phyloP scores from a whole-genome alignment of 2,329 filamentous ascomycete species.

The Trichoderma arundinaceum region DNA sequence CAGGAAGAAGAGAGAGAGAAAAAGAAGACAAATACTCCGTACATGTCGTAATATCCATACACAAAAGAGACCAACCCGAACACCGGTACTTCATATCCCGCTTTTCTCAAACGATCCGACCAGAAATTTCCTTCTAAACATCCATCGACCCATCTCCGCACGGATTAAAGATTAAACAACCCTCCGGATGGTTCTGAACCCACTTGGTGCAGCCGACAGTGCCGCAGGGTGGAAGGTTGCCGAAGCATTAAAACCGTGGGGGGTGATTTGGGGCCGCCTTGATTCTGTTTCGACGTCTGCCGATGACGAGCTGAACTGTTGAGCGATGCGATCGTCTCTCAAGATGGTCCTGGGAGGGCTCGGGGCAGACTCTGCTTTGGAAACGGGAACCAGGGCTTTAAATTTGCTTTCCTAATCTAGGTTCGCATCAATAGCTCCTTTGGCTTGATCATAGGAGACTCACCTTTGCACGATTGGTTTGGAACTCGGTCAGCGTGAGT shows the following conservation, averaged over 20 bases:
- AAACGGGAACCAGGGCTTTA: conserved; percentile 17
- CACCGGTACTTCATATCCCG: background rate
- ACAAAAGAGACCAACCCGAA: background rate
- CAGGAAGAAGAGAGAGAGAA: background rate
- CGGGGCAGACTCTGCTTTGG: background rate
- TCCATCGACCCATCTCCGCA: conserved; percentile 25
- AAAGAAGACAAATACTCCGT: background rate
- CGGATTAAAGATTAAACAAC: background rate
- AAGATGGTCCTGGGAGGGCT: background rate
- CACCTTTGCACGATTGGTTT: background rate
- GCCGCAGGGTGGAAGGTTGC: background rate
- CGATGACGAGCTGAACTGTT: background rate
- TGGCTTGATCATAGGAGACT: background rate
- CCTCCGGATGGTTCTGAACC: conserved; percentile 39
- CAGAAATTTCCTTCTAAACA: background rate
- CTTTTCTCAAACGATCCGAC: background rate
- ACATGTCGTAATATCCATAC: background rate
- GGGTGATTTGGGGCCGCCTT: background rate
- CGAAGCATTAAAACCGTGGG: background rate
- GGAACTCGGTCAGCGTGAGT: conserved; percentile 4
- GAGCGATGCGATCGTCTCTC: background rate
- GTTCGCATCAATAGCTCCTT: background rate
- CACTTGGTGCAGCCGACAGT: conserved; percentile 22
- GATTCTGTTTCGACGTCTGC: background rate
- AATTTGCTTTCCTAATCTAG: background rate